Base-by-base conservation (phyloP, 257 asterid species). In the Plantago elongata region DNA sequence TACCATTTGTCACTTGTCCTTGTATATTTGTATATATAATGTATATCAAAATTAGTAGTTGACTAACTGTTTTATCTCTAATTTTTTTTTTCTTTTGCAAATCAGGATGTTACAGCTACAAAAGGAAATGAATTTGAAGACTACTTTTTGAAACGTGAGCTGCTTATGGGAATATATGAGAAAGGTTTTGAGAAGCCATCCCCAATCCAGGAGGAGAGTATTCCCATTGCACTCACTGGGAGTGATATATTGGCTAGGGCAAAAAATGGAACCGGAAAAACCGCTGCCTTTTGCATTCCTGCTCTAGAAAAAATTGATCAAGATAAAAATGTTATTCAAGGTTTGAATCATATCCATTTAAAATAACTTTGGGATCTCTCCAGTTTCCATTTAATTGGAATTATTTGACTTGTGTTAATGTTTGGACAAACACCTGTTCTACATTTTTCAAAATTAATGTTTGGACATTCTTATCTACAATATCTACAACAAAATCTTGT, bases 111-210 rank as follows among this genome's bases (percentile, higher is more conserved):
- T 72, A 89, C 97, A 43, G 95, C 95, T 65, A 87, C 97, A 30
- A 90, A 90, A 72, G 95, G 95, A 70, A 90, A 84, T 70, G 94
- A 87, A 63, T 90, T 87, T 55, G 95, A 87, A 79, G 95, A 87
- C 76, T 90, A 87, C 80, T 90, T 90, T 75, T 71, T 90, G 69
- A 87, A 90, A 75, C 90, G 90, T 0, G 95, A 87, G 80, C 82
- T 89, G 72, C 92, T 89, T 46, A 86, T 89, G 97, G 97, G 97
- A 49, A 89, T 89, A 79, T 89, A 89, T 72, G 97, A 89, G 76
- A 89, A 89, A 81, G 97, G 97, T 42, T 89, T 89, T 78, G 97
- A 89, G 77, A 78, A 87, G 57, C 97, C 97, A 65, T 89, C 97
- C 42, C 97, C 97, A 0, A 84, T 87, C 67, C 97, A 89, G 78